Evolutionary conservation across 2,329 filamentous ascomycete genomes (phyloP).

Genomic region (Xylaria sp.): DNA sequence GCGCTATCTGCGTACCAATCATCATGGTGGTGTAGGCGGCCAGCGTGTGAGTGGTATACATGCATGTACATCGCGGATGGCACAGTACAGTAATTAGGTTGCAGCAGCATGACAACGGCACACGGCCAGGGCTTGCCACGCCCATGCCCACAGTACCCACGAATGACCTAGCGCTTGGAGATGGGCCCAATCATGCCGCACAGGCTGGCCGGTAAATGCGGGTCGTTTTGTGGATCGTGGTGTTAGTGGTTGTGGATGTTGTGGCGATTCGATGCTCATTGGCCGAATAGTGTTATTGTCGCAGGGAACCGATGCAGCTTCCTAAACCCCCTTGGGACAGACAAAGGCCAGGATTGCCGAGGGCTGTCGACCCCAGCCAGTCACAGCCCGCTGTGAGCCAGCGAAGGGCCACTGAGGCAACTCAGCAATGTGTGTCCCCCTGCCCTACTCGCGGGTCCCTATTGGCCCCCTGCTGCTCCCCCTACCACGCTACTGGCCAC

Average conservation of each 20-base stretch:
- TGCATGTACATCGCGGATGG: too few relatives aligned
- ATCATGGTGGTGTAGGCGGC: background rate
- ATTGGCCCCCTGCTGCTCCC: background rate
- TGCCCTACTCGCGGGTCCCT: background rate
- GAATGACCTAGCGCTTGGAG: constrained; percentile 29
- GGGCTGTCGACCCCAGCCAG: constrained; percentile 16
- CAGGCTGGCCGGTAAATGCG: background rate
- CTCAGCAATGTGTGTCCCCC: constrained; percentile 16
- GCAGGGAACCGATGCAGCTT: constrained; percentile 20
- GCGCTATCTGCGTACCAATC: background rate
- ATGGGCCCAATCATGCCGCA: constrained; percentile 18
- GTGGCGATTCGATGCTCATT: constrained; percentile 27
- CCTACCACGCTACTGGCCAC: background rate
- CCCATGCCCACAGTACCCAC: constrained; percentile 17
- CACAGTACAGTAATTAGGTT: constrained; percentile 1
- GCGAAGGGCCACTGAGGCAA: constrained; percentile 26
- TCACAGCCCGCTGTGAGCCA: constrained; percentile 8
- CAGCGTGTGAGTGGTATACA: background rate
- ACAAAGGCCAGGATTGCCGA: constrained; percentile 17
- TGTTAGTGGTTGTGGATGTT: background rate
- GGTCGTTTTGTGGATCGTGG: background rate
- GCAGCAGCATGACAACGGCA: constrained; percentile 28
- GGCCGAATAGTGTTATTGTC: constrained; percentile 19
- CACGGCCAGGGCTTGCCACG: constrained; percentile 27
- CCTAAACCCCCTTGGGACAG: constrained; percentile 23